Evolutionary conservation across 257 asterid species (phyloP), one percentile per base, ranked within the genome.

Genomic region (Ocimum tenuiflorum): DNA sequence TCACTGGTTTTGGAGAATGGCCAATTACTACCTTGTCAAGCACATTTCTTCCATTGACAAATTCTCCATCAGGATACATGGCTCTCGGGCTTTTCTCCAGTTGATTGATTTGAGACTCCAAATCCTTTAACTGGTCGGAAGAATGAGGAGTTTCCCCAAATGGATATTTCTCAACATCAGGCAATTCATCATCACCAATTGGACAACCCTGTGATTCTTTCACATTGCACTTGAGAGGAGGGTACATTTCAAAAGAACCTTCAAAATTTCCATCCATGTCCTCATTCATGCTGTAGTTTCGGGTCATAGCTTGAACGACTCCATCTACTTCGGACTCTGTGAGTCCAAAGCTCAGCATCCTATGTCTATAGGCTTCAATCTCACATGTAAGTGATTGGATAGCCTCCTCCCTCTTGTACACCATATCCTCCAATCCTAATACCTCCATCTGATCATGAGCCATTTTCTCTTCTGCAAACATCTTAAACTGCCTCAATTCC

Each of bases 401-500:
- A 12, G 78, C 60, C 69, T 89, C 83, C 67, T 92, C 97, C 80
- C 96, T 86, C 88, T 85, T 86, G 69, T 92, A 89, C 88, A 92
- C 65, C 79, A 89, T 58, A 75, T 92, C 96, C 80, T 90, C 97
- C 82, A 92, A 60, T 0, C 74, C 83, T 45, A 76, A 46, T 3
- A 79, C 39, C 87, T 92, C 99, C 58, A 86, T 88, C 70, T 87
- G 87, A 67, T 92, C 96, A 71, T 92, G 97, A 2, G 94, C 95
- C 87, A 89, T 90, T 78, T 81, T 92, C 85, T 87, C 99, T 84
- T 92, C 97, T 0, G 84, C 87, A 18, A 81, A 86, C 77, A 92
- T 81, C 82, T 86, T 92, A 65, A 92, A 92, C 72, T 92, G 99
- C 72, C 94, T 78, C 4, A 85, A 78, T 75, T 92, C 99, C 97